Percentiles rank a stretch among this genome's conserved stretches.
phyloP scores from a whole-genome alignment of 768 basidiomycete genomes.

The Wakefieldia striispora region DNA sequence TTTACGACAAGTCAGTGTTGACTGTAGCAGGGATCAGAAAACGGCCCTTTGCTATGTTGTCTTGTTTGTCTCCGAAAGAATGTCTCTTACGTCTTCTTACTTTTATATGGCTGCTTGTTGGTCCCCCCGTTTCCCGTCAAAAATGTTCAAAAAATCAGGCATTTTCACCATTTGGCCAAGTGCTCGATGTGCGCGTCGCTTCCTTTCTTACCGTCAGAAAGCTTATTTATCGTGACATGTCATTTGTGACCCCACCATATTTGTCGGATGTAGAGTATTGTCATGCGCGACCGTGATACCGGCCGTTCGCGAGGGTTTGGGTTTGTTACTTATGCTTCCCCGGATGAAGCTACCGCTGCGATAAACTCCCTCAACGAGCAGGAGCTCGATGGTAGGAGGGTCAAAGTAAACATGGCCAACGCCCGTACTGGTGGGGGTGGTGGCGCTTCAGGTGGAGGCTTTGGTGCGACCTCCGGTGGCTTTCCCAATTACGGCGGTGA shows the following conservation, averaged over 20 bases:
- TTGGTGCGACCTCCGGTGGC: slow-evolving; percentile 32
- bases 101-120: slow-evolving; percentile 22
- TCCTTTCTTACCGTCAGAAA: slow-evolving; percentile 20
- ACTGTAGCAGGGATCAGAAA: slow-evolving; percentile 33
- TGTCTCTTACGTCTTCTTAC: slow-evolving; percentile 30
- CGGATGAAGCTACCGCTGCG: slow-evolving; percentile 72
- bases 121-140: slow-evolving; percentile 18
- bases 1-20: slow-evolving; percentile 80
- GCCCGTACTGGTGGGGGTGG: slow-evolving; percentile 62
- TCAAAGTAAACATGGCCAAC: slow-evolving; percentile 86
- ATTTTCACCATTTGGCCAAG: slow-evolving; percentile 77
- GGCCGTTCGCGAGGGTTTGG: slow-evolving; percentile 97
- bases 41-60: slow-evolving; percentile 45
- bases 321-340: slow-evolving; percentile 76
- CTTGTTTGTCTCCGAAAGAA: slow-evolving; percentile 32
- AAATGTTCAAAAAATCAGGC: slow-evolving; percentile 49
- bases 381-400: slow-evolving; percentile 89
- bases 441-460: slow-evolving; percentile 10
- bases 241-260: slow-evolving; percentile 36
- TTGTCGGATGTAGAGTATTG: slow-evolving; percentile 68
- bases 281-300: slow-evolving; percentile 98
- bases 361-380: slow-evolving; percentile 80
- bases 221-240: slow-evolving; percentile 18
- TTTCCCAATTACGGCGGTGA: slow-evolving; percentile 29
- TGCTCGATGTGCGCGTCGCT: slow-evolving; percentile 85